Percentiles rank a stretch among this genome's conserved stretches.
Conservation (phyloP, 2,329 filamentous ascomycete species). For the Curvularia spicifera region DNA sequence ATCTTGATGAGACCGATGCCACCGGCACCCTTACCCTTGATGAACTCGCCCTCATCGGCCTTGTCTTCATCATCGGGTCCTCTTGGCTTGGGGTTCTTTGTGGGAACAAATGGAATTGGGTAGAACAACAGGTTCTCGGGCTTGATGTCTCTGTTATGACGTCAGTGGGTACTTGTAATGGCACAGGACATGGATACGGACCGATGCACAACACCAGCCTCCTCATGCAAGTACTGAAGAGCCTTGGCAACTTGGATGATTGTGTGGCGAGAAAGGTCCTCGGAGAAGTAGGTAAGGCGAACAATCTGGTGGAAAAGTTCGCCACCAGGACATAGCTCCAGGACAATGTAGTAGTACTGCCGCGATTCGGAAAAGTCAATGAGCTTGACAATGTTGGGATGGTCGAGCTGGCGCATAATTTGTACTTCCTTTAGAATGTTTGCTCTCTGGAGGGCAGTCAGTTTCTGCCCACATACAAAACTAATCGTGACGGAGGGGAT, state of each 20-base stretch:
- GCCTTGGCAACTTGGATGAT: slow-evolving; percentile 95
- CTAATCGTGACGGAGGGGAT: slow-evolving; percentile 31
- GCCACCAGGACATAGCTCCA: slow-evolving; percentile 92
- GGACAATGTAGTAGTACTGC: slow-evolving; percentile 97
- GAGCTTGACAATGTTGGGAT: slow-evolving; percentile 93
- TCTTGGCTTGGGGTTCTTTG: slow-evolving; percentile 78
- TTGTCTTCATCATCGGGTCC: slow-evolving; percentile 95
- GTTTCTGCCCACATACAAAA: slow-evolving; percentile 41
- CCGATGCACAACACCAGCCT: slow-evolving; percentile 96
- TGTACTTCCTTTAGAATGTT: slow-evolving; percentile 99
- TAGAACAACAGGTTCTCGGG: slow-evolving; percentile 96
- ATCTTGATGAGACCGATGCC: slow-evolving; percentile 97
- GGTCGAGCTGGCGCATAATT: slow-evolving; percentile 96
- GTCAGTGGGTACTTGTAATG: slow-evolving; percentile 41
- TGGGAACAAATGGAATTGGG: slow-evolving; percentile 80
- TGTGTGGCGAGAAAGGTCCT: slow-evolving; percentile 91
- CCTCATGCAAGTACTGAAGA: slow-evolving; percentile 91
- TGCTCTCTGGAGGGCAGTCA: slow-evolving; percentile 71
- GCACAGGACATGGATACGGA: slow-evolving; percentile 56
- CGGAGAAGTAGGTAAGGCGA: slow-evolving; percentile 96
- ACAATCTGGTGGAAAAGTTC: slow-evolving; percentile 99
- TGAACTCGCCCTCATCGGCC: slow-evolving; percentile 92
- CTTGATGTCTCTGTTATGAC: slow-evolving; percentile 82
- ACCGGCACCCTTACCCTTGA: slow-evolving; percentile 79
- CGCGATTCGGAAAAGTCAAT: slow-evolving; percentile 91